Base-by-base conservation (phyloP, 2,329 filamentous ascomycete species). In the Epichloe brachyelytri region DNA sequence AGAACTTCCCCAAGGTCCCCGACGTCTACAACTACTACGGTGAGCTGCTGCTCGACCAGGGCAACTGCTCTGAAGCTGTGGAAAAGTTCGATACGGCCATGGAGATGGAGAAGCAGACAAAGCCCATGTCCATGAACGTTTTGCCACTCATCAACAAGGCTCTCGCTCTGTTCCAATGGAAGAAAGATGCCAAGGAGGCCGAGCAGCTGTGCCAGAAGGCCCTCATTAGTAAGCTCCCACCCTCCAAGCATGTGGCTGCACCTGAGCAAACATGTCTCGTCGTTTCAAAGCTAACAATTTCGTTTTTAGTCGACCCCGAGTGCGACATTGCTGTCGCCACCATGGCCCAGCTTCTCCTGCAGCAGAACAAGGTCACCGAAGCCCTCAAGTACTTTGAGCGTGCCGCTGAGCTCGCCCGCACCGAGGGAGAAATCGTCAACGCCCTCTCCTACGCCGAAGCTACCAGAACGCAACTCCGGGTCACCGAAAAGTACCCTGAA, bases 1-100 rank as follows among this genome's bases (percentile, higher is more conserved):
- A 97, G 83, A 96, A 95, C 73, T 98, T 98, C 65, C 86, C 89
- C 63, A 87, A 91, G 65, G 88, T 95, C 11, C 90, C 91, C 5
- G 93, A 98, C 65, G 93, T 97, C 40, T 98, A 97, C 78, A 98
- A 98, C 78, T 98, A 98, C 79, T 97, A 95, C 63, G 93, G 93
- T 62, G 93, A 98, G 74, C 79, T 98, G 51, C 78, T 98, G 52
- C 82, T 98, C 50, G 93, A 98, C 74, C 93, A 97, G 75, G 85
- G 88, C 70, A 95, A 96, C 70, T 97, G 85, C 71, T 77, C 87
- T 53, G 91, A 98, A 67, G 93, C 93, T 26, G 89, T 98, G 56
- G 87, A 95, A 73, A 95, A 96, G 72, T 98, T 98, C 63, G 93
- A 98, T 68, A 93, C 84, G 26, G 93, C 93, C n/a, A 90, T 97